These are phyloP conservation scores for Coniochaeta pulveracea DNA, from an alignment of 2,329 filamentous ascomycete genomes.

Conservation along the genomic window DNA sequence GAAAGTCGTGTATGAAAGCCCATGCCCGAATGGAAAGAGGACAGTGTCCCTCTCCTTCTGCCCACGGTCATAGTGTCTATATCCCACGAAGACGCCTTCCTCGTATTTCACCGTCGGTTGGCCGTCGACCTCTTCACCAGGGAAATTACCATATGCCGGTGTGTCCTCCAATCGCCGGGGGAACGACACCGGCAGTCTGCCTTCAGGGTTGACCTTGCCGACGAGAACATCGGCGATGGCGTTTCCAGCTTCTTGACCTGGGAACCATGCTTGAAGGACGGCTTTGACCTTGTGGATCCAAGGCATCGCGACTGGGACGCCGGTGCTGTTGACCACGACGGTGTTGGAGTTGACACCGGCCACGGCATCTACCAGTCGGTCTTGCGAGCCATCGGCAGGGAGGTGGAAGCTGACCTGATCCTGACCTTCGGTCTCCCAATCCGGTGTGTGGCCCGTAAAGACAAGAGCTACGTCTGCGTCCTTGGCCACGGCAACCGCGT, in stretches of 20 bases:
- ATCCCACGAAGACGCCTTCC: constrained; percentile 61
- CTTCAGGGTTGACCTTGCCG: constrained; percentile 52
- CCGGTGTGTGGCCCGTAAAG: constrained; percentile 43
- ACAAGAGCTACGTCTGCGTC: constrained; percentile 46
- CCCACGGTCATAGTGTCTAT: constrained; percentile 55
- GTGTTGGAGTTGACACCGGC: constrained; percentile 44
- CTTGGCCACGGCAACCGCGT: constrained; percentile 14
- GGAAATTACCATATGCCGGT: constrained; percentile 52
- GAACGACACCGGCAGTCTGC: constrained; percentile 53
- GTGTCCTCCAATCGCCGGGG: constrained; percentile 49
- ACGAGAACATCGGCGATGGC: constrained; percentile 57
- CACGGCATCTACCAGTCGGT: constrained; percentile 34
- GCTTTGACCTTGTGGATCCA: constrained; percentile 30
- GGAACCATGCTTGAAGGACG: constrained; percentile 35
- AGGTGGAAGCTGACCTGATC: constrained; percentile 14
- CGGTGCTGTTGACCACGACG: constrained; percentile 49
- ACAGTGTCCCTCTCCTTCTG: constrained; percentile 40
- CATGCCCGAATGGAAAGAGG: constrained; percentile 54
- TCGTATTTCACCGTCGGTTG: constrained; percentile 52
- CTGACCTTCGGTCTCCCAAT: constrained; percentile 22
- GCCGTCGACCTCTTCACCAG: constrained; percentile 27
- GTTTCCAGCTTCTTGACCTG: constrained; percentile 56
- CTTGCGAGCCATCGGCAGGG: constrained; percentile 11
- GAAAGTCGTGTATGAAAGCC: constrained; percentile 53
- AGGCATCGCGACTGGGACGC: constrained; percentile 45